A percentile compares a stretch with the other conserved stretches of the same genome.
These are phyloP conservation scores for Tilletia indica DNA, from an alignment of 1,284 basidiomycete species.

Conservation along the genomic window DNA sequence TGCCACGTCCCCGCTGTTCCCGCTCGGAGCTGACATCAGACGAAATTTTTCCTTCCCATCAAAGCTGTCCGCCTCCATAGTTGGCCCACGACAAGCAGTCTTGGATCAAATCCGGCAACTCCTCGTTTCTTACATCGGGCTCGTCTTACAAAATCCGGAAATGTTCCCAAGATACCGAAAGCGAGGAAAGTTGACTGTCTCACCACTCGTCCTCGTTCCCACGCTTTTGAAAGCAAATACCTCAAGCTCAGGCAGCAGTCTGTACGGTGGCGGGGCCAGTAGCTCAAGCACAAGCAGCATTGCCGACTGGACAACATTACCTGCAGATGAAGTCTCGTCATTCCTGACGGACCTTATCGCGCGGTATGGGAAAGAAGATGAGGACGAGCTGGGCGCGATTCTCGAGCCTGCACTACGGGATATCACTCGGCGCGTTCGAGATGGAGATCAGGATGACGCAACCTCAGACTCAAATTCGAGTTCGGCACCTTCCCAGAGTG, in stretches of 20 bases:
- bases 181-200: conserved; percentile 27
- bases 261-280: conserved; percentile 20
- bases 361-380: conserved; percentile 56
- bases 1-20: too few relatives aligned
- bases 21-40: too few relatives aligned
- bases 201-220: conserved; percentile 66
- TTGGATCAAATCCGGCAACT: conserved; percentile 57
- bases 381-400: conserved; percentile 58
- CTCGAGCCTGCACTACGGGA: conserved; percentile 57
- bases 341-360: conserved; percentile 60
- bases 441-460: conserved; percentile 30
- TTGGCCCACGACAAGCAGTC: conserved; percentile 62
- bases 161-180: conserved; percentile 72
- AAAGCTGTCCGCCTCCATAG: conserved; percentile 39
- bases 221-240: conserved; percentile 31
- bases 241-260: not conserved
- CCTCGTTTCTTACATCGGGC: conserved; percentile 83
- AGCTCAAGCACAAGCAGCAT: conserved; percentile 26
- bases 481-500: not conserved
- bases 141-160: conserved; percentile 80
- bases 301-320: conserved; percentile 47
- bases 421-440: conserved; percentile 41
- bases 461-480: not conserved
- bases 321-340: conserved; percentile 56
- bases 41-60: not conserved